A percentile compares a stretch with the other conserved stretches of the same genome.
phyloP scores from a whole-genome alignment of 208 protist species.

The Trypanosoma caninum region DNA sequence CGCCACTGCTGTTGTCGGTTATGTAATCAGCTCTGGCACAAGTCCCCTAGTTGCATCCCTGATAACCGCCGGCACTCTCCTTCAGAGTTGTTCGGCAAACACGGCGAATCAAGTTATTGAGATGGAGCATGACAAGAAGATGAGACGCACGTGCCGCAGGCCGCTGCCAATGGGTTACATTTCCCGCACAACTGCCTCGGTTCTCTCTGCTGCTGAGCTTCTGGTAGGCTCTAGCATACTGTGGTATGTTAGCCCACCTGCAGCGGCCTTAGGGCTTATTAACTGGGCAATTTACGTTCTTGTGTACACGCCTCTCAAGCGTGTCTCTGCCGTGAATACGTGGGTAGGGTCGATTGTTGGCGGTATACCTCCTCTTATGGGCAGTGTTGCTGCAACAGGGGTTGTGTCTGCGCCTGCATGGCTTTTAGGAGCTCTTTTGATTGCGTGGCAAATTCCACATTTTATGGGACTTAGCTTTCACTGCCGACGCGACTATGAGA shows the following conservation, averaged over 20 bases:
- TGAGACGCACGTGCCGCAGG: conserved; percentile 89
- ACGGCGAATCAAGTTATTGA: conserved; percentile 89
- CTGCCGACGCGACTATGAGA: conserved; percentile 87
- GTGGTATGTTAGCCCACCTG: conserved; percentile 50
- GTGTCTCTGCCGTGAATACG: conserved; percentile 80
- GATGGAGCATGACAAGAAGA: conserved; percentile 70
- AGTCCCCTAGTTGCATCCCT: conserved; percentile 43
- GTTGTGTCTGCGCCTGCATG: conserved; percentile 45
- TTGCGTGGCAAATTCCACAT: conserved; percentile 92
- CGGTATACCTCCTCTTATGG: conserved; percentile 90
- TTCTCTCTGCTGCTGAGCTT: conserved; percentile 50
- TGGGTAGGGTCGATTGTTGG: conserved; percentile 91
- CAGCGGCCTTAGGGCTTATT: conserved; percentile 57
- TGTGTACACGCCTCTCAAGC: conserved; percentile 90
- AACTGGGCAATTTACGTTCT: conserved; percentile 88
- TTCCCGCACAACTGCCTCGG: conserved; percentile 31
- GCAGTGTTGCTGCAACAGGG: conserved; percentile 62
- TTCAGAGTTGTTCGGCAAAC: conserved; percentile 86
- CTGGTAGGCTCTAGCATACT: conserved; percentile 67
- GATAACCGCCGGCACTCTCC: conserved; percentile 65
- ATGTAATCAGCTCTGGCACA: conserved; percentile 64
- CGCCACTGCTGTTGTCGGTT: conserved; percentile 68
- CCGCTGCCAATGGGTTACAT: conserved; percentile 80
- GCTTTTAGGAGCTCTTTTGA: conserved; percentile 73
- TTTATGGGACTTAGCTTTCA: conserved; percentile 89